A percentile compares a stretch with the other conserved stretches of the same genome.
Conservation (phyloP, 2,329 filamentous ascomycete genomes). For the Colletotrichum chrysophilum region DNA sequence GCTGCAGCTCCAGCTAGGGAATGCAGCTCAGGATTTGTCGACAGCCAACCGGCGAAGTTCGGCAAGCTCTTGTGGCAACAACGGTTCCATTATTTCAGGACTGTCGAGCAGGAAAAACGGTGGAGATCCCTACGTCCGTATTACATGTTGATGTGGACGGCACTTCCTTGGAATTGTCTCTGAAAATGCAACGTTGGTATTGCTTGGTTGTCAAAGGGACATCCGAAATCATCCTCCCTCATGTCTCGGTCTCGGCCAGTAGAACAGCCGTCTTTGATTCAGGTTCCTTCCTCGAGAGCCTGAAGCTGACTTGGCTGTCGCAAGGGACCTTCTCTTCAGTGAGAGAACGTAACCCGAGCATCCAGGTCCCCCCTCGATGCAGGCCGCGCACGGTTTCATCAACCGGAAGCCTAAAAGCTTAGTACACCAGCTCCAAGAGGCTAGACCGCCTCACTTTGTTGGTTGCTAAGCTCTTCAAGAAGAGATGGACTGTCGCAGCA, state of each 20-base stretch:
- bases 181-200: neutral
- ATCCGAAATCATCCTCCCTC: neutral
- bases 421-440: neutral
- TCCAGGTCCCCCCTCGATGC: neutral
- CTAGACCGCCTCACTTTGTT: conserved; percentile 6
- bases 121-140: neutral
- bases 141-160: neutral
- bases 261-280: neutral
- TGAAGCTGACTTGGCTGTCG: neutral
- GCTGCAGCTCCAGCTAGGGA: neutral
- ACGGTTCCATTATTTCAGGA: neutral
- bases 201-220: neutral
- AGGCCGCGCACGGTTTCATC: conserved; percentile 12
- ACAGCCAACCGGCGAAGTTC: neutral
- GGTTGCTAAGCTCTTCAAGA: neutral
- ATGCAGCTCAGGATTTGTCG: neutral
- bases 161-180: neutral
- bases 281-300: neutral
- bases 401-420: conserved; percentile 11
- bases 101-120: neutral
- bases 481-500: conserved; percentile 2
- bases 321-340: neutral
- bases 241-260: neutral
- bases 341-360: neutral
- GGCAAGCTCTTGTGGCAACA: neutral